A percentile compares a stretch with the other conserved stretches of the same genome.
Conservation (phyloP, 2,329 filamentous ascomycete species). For the Alternaria alternata region DNA sequence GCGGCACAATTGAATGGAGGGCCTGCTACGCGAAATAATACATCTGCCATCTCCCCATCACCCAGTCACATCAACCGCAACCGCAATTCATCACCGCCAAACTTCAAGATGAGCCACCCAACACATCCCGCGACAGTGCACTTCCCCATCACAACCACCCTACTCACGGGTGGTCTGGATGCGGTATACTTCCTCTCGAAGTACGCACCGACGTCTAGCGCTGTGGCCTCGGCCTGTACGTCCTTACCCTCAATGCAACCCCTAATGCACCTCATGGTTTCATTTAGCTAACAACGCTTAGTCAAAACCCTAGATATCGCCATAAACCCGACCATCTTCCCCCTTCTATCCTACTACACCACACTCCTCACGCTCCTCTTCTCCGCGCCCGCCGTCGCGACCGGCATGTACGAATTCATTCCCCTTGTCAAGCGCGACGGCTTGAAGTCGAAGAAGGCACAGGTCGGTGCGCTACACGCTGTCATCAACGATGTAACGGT, state of each 20-base stretch:
- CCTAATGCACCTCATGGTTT: no score
- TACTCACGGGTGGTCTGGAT: conserved; percentile 54
- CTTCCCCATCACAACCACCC: conserved; percentile 58
- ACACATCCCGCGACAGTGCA: conserved; percentile 58
- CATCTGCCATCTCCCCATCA: no score
- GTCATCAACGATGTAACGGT: conserved; percentile 54
- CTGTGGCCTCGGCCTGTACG: conserved; percentile 41
- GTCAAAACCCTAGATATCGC: conserved; percentile 41
- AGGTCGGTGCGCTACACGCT: conserved; percentile 54
- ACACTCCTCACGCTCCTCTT: conserved; percentile 51
- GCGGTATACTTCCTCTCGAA: conserved; percentile 47
- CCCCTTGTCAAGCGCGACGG: conserved; percentile 55
- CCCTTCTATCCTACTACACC: conserved; percentile 55
- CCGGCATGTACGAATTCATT: conserved; percentile 50
- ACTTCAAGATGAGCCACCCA: conserved; percentile 48
- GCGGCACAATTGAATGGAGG: neutral
- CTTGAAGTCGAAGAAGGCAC: conserved; percentile 53
- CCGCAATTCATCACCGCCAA: neutral
- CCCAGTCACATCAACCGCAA: neutral
- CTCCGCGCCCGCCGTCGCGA: conserved; percentile 43
- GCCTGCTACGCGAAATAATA: neutral
- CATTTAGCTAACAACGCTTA: conserved; percentile 1
- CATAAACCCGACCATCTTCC: conserved; percentile 43
- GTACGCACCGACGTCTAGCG: conserved; percentile 43
- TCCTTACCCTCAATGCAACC: neutral